phyloP scores from a whole-genome alignment of 2,329 filamentous ascomycete species.

The Xylariaceae sp. region DNA sequence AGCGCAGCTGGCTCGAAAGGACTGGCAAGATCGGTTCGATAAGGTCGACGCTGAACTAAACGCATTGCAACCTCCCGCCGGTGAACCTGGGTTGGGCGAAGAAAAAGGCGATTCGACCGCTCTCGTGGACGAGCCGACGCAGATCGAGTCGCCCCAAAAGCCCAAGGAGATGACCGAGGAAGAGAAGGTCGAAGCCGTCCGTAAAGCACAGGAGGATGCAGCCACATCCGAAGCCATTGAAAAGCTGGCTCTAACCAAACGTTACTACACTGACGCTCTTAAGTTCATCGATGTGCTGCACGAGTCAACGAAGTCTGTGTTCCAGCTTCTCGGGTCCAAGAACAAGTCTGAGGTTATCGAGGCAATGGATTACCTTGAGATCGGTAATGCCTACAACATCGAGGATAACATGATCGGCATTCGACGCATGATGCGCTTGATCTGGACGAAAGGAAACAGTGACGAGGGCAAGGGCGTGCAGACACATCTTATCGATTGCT shows the following conservation, averaged over 20 bases:
- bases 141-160: slow-evolving; percentile 67
- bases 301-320: slow-evolving; percentile 72
- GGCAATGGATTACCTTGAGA: slow-evolving; percentile 96
- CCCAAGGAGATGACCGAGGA: slow-evolving; percentile 68
- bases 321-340: slow-evolving; percentile 83
- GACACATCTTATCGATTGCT: slow-evolving; percentile 93
- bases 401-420: slow-evolving; percentile 91
- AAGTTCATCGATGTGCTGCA: slow-evolving; percentile 92
- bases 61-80: slow-evolving; percentile 72
- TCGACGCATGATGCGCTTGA: slow-evolving; percentile 89
- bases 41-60: slow-evolving; percentile 79
- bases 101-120: slow-evolving; percentile 61
- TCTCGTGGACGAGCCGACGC: slow-evolving; percentile 84
- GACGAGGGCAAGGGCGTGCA: slow-evolving; percentile 99
- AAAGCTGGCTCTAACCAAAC: slow-evolving; percentile 79
- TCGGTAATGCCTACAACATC: slow-evolving; percentile 93
- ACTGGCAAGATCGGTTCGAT: slow-evolving; percentile 80
- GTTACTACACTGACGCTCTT: slow-evolving; percentile 91
- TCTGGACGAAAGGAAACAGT: slow-evolving; percentile 99
- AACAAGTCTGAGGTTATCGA: slow-evolving; percentile 99
- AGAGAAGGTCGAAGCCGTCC: slow-evolving; percentile 66
- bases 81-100: slow-evolving; percentile 67
- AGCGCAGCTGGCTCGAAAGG: slow-evolving; percentile 75
- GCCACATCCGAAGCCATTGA: slow-evolving; percentile 85
- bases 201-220: slow-evolving; percentile 80